Evolutionary conservation across 371 early-diverging fungal genomes (phyloP).

Genomic region (Gilbertella persicaria): DNA sequence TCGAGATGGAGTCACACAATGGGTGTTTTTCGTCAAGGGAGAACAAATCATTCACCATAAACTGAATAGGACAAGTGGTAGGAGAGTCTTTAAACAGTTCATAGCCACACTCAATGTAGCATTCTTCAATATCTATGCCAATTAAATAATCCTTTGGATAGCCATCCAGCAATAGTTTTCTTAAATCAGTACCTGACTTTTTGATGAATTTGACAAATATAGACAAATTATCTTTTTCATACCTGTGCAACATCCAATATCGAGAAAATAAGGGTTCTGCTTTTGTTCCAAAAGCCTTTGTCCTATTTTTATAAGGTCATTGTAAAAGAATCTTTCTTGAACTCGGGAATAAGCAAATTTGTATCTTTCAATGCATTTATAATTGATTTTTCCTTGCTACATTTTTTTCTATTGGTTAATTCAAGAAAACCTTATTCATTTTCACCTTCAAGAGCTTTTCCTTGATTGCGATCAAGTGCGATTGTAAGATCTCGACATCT

Average conservation of each 20-base stretch:
- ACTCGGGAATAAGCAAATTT: slow-evolving; percentile 42
- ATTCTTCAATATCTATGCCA: slow-evolving; percentile 32
- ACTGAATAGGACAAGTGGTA: slow-evolving; percentile 26
- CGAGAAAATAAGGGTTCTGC: slow-evolving; percentile 31
- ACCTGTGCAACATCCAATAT: slow-evolving; percentile 54
- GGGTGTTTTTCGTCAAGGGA: slow-evolving; percentile 4
- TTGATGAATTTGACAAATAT: neutral
- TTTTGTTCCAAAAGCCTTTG: slow-evolving; percentile 8
- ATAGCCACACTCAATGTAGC: slow-evolving; percentile 42
- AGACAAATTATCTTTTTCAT: neutral
- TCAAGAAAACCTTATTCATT: neutral
- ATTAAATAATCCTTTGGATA: slow-evolving; percentile 36
- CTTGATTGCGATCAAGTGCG: slow-evolving; percentile 24
- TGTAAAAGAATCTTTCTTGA: slow-evolving; percentile 40
- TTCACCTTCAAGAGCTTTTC: slow-evolving; percentile 25
- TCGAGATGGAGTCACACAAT: slow-evolving; percentile 8
- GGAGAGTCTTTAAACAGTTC: slow-evolving; percentile 31
- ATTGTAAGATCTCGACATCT: slow-evolving; percentile 11
- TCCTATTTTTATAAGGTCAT: slow-evolving; percentile 22
- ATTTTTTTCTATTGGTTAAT: neutral
- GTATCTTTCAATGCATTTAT: slow-evolving; percentile 39
- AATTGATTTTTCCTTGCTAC: slow-evolving; percentile 25
- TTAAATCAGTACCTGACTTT: slow-evolving; percentile 40
- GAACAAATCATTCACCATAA: slow-evolving; percentile 31
- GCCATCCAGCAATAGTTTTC: slow-evolving; percentile 40